These are phyloP conservation scores for Penicillium riverlandense DNA, from an alignment of 495 filamentous ascomycete genomes.

Conservation along the genomic window DNA sequence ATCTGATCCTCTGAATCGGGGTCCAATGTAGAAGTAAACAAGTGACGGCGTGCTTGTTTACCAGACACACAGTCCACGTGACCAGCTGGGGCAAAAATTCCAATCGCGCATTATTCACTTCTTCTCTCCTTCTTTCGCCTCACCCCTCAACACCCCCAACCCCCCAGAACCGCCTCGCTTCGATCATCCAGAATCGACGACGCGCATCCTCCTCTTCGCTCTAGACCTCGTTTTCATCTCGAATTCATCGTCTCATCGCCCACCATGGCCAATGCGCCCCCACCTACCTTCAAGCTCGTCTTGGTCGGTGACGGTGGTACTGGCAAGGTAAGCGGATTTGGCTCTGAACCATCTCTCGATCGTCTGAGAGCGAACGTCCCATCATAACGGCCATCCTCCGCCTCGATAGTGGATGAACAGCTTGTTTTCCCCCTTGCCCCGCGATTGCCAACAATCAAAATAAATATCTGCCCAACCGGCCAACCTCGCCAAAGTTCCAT, in stretches of 20 bases:
- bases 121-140: slow-evolving; percentile 16
- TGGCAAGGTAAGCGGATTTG: slow-evolving; percentile 74
- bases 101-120: slow-evolving; percentile 27
- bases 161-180: slow-evolving; percentile 15
- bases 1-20: neutral
- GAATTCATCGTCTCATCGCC: slow-evolving; percentile 20
- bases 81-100: slow-evolving; percentile 42
- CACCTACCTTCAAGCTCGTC: slow-evolving; percentile 96
- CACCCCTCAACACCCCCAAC: slow-evolving; percentile 2
- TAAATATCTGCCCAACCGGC: slow-evolving; percentile 21
- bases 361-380: too few species aligned
- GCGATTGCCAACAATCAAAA: slow-evolving; percentile 24
- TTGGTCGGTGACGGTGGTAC: slow-evolving; percentile 99
- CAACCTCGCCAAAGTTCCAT: slow-evolving; percentile 14
- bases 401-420: neutral
- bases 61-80: slow-evolving; percentile 32
- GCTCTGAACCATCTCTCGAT: neutral
- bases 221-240: slow-evolving; percentile 1
- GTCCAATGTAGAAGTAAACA: neutral
- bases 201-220: neutral
- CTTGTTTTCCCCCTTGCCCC: slow-evolving; percentile 15
- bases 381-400: too few species aligned
- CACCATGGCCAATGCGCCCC: slow-evolving; percentile 53
- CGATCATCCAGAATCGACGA: neutral
- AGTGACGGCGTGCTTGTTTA: slow-evolving; percentile 2